These are phyloP conservation scores for Sphaerostilbella broomeana DNA, from an alignment of 2,329 filamentous ascomycete species.

Conservation along the genomic window DNA sequence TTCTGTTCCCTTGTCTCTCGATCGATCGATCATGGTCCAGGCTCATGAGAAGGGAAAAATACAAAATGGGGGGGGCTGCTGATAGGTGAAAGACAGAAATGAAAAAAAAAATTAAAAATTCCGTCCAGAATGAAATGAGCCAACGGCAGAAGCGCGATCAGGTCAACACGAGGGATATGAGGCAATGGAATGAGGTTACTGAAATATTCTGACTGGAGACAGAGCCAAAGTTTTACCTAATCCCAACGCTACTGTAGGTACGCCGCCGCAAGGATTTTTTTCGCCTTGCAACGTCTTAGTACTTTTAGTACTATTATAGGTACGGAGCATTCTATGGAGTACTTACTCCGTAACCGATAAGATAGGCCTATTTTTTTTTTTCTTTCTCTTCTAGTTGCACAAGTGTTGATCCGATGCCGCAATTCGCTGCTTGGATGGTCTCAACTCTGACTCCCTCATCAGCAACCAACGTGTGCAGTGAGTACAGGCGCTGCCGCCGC, in stretches of 20 bases:
- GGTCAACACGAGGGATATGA: conserved; percentile 9
- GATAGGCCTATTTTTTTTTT: too few relatives aligned
- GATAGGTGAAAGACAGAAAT: too few relatives aligned
- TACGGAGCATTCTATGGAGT: background rate
- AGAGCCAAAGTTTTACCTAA: conserved; percentile 32
- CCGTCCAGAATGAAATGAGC: conserved; percentile 1
- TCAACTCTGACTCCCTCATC: too few relatives aligned
- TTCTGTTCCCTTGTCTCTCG: too few relatives aligned
- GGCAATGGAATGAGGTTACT: conserved; percentile 20
- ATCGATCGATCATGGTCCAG: conserved; percentile 10
- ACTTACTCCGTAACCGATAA: too few relatives aligned
- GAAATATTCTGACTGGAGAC: conserved; percentile 33
- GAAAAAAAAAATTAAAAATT: conserved; percentile 2
- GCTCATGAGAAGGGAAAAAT: too few relatives aligned
- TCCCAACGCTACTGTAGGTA: conserved; percentile 26
- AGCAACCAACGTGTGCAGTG: too few relatives aligned
- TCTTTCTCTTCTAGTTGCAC: background rate
- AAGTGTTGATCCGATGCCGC: conserved; percentile 9
- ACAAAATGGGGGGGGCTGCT: too few relatives aligned
- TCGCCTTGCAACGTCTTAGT: background rate
- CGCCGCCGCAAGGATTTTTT: conserved; percentile 15
- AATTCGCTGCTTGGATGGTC: conserved; percentile 8
- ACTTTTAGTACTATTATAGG: background rate
- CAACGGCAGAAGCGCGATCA: conserved; percentile 10
- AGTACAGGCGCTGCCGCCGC: too few relatives aligned